Conservation (phyloP, 495 filamentous ascomycete species). For the Xylaria venustula region DNA sequence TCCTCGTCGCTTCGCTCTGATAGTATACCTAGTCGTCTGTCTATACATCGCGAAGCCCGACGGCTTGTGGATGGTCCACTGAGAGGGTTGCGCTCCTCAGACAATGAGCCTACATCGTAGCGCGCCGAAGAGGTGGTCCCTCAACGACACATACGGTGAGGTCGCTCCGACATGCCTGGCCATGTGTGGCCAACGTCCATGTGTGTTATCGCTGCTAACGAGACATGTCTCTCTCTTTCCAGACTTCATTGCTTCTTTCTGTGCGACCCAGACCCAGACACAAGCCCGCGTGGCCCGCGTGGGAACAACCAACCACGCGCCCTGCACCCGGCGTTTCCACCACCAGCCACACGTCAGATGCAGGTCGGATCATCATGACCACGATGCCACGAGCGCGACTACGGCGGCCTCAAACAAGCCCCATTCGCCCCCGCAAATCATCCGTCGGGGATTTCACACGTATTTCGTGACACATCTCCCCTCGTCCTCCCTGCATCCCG, state of each 20-base stretch:
- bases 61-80: not conserved
- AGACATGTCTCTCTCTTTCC: constrained; percentile 14
- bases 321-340: constrained; percentile 14
- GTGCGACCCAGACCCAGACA: constrained; percentile 30
- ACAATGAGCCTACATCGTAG: constrained; percentile 22
- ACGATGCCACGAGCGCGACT: constrained; percentile 6
- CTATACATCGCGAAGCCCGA: no score
- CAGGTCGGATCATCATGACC: constrained; percentile 2
- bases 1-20: not conserved
- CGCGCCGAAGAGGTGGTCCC: constrained; percentile 28
- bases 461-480: constrained; percentile 97
- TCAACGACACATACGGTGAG: constrained; percentile 33
- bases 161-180: constrained; percentile 1
- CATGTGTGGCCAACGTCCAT: not conserved
- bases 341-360: constrained; percentile 9
- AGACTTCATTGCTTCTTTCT: constrained; percentile 50
- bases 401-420: constrained; percentile 15
- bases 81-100: not conserved
- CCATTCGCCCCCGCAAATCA: constrained; percentile 7
- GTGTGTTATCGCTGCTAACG: constrained; percentile 7
- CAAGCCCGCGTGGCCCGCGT: constrained; percentile 4
- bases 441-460: constrained; percentile 74
- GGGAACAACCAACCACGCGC: constrained; percentile 8
- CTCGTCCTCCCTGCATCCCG: constrained; percentile 88
- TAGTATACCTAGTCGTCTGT: not conserved